Percentiles rank a stretch among this genome's conserved stretches.
Conservation (phyloP, 2,329 filamentous ascomycete genomes). For the Penicillium nordicum region DNA sequence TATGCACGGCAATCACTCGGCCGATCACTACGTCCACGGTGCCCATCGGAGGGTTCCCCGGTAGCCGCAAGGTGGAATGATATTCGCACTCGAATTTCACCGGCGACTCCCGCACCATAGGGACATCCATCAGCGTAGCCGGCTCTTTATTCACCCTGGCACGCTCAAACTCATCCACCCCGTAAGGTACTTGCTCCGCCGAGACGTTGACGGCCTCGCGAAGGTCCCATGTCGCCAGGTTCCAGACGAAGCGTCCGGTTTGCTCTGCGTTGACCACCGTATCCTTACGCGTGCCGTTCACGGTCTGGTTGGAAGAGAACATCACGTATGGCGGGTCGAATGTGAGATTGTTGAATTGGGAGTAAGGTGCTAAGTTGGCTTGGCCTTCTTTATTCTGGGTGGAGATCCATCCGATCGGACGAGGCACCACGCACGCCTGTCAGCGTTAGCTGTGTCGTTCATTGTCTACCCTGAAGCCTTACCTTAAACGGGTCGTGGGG, state of each 20-base stretch:
- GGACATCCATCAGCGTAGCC: conserved; percentile 35
- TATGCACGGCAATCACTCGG: no score
- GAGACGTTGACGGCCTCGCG: conserved; percentile 56
- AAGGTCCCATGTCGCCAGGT: conserved; percentile 54
- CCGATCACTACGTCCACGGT: no score
- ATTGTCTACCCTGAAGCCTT: conserved; percentile 32
- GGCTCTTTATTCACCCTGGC: conserved; percentile 51
- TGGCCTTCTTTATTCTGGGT: no score
- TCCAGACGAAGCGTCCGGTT: conserved; percentile 59
- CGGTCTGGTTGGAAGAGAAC: conserved; percentile 59
- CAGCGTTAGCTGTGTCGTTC: neutral
- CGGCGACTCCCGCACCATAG: no score
- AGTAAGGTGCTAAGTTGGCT: no score
- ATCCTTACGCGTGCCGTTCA: conserved; percentile 51
- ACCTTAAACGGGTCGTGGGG: conserved; percentile 58
- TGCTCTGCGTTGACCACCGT: conserved; percentile 56
- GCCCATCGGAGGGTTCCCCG: no score
- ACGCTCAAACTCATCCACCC: conserved; percentile 52
- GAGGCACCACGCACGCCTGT: conserved; percentile 44
- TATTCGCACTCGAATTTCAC: no score
- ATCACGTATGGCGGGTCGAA: conserved; percentile 32
- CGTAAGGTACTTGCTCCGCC: conserved; percentile 43
- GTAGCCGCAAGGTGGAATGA: no score
- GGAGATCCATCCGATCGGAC: no score
- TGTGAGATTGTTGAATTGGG: no score